A percentile compares a stretch with the other conserved stretches of the same genome.
phyloP scores from a whole-genome alignment of 1,284 basidiomycete species.

The Melanopsichium pennsylvanicum region DNA sequence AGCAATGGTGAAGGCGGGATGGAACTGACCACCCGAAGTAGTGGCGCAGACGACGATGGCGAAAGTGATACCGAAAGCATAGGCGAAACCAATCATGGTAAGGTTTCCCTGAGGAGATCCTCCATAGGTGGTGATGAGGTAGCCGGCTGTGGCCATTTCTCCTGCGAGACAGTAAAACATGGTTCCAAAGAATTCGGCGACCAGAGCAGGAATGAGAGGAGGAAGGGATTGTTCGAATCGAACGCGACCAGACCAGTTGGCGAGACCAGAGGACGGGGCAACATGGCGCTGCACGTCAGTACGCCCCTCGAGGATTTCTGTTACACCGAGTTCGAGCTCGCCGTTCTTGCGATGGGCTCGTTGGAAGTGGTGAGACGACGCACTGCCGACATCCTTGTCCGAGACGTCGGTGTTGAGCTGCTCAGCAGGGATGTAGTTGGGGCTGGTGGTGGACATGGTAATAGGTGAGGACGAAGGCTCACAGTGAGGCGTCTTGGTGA shows the following conservation, averaged over 20 bases:
- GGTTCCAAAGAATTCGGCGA: slow-evolving; percentile 38
- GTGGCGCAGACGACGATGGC: slow-evolving; percentile 51
- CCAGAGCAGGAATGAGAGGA: slow-evolving; percentile 17
- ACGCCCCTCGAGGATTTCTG: slow-evolving; percentile 49
- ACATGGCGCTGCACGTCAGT: slow-evolving; percentile 38
- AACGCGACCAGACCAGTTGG: slow-evolving; percentile 33
- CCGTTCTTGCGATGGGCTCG: slow-evolving; percentile 37
- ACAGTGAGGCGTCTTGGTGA: no score
- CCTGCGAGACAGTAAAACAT: slow-evolving; percentile 50
- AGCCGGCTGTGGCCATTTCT: slow-evolving; percentile 47
- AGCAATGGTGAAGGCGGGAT: slow-evolving; percentile 50
- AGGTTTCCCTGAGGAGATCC: slow-evolving; percentile 40
- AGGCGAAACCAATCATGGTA: slow-evolving; percentile 54
- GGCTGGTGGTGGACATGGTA: slow-evolving; percentile 25
- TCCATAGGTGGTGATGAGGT: slow-evolving; percentile 38
- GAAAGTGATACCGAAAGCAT: slow-evolving; percentile 52
- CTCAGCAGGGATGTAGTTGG: slow-evolving; percentile 43
- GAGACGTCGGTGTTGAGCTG: slow-evolving; percentile 27
- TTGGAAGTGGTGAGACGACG: slow-evolving; percentile 43
- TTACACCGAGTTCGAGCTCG: slow-evolving; percentile 47
- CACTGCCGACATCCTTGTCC: slow-evolving; percentile 28
- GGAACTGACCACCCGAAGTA: slow-evolving; percentile 53
- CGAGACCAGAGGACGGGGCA: slow-evolving; percentile 21
- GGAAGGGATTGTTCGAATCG: slow-evolving; percentile 26
- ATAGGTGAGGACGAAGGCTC: no score